Evolutionary conservation across 2,329 filamentous ascomycete species (phyloP), one percentile per base, ranked within the genome.

Genomic region (Pseudocercospora vitis): DNA sequence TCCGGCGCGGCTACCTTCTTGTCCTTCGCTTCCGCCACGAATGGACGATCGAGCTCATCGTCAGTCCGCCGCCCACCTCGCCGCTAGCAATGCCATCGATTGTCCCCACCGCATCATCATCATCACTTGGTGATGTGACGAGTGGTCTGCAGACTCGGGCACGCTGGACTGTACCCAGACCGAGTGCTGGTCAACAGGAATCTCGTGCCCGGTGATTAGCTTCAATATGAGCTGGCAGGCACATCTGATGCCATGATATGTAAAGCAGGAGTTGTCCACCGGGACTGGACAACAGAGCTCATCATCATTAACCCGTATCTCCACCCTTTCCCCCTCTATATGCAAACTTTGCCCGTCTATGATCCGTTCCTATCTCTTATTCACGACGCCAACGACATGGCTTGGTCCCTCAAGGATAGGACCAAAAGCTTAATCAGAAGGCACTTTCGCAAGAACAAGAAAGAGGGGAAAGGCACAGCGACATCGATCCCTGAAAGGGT

Each of bases 391-490:
- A n/a, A 45, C 39, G 24, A 45, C 7, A 45, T 45, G 42, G 23
- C 42, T 45, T 29, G 42, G 42, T 57, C 56, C 5, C 48, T 60
- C 9, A 54, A 50, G 33, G 58, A 62, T 56, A 57, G 58, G 45
- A 59, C 61, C 52, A 56, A 45, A 35, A 62, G 56, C 49, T 35
- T 62, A 23, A 37, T 61, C 42, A 57, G 48, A 24, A 55, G 56
- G 32, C 48, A 50, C 12, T 23, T 45, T n/a, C 48, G 26, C 3
- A 45, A 31, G 16, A 12, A 44, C 33, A 61, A 50, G 28, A 56
- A 57, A 39, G 50, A 39, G 35, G 48, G 52, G 21, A 29, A n/a
- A 14, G 19, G 37, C 23, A 18, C 42, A 9, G 42, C 42, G 18
- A 12, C 42, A 11, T 45, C 42, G 6, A 19, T 29, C 12, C 23